Evolutionary conservation across 2,329 filamentous ascomycete genomes (phyloP).

Genomic region (Aureobasidium sp.): DNA sequence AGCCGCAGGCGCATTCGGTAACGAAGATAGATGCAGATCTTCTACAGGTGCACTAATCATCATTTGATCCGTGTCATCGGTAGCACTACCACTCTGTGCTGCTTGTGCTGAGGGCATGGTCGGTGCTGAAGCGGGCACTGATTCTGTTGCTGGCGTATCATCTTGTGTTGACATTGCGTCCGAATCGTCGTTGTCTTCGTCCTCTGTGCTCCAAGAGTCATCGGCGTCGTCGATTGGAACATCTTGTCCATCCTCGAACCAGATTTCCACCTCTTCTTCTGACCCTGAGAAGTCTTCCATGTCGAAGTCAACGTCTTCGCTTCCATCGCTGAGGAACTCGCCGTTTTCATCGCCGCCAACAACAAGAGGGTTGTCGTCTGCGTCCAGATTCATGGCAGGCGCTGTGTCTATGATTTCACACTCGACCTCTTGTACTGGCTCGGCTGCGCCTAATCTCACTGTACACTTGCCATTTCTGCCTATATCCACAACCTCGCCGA

Average conservation of each 20-base stretch:
- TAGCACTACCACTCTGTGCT: neutral
- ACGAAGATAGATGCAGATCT: neutral
- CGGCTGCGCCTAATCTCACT: slow-evolving; percentile 45
- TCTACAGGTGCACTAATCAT: neutral
- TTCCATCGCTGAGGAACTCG: slow-evolving; percentile 1
- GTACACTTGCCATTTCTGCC: slow-evolving; percentile 45
- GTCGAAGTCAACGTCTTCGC: neutral
- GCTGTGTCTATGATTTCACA: slow-evolving; percentile 5
- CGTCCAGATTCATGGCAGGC: neutral
- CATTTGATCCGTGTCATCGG: slow-evolving; percentile 14
- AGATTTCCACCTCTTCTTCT: neutral
- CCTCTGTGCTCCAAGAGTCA: slow-evolving; percentile 16
- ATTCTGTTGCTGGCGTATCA: neutral
- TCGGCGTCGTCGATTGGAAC: slow-evolving; percentile 13
- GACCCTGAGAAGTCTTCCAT: neutral
- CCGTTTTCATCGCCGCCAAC: neutral
- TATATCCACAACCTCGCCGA: slow-evolving; percentile 50
- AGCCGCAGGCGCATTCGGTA: slow-evolving; percentile 7
- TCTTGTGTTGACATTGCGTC: neutral
- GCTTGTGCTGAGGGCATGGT: slow-evolving; percentile 15
- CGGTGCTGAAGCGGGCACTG: neutral
- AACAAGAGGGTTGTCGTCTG: neutral
- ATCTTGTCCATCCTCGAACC: slow-evolving; percentile 11
- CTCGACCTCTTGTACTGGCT: slow-evolving; percentile 42
- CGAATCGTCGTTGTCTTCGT: slow-evolving; percentile 1